Base-by-base conservation (phyloP, 208 protist genomes). In the Leishmania turanica region DNA sequence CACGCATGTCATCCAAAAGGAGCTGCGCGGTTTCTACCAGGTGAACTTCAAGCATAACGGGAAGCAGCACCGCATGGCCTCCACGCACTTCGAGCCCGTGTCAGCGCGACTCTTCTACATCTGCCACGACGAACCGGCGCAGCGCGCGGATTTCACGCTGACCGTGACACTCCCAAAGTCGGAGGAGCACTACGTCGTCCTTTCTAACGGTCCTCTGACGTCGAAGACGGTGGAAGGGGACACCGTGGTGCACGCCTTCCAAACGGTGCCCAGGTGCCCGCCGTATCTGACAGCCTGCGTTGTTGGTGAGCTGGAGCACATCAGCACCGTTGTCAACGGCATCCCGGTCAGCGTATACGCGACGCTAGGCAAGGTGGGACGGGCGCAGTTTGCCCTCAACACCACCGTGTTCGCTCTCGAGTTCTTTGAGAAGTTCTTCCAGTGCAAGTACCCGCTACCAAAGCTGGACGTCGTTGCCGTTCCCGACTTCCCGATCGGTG, bases 401-500 rank as follows among this genome's bases (percentile, higher is more conserved):
- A 91, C 85, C 13, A 91, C 90, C 27, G 79, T 81, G 3, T 93
- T 96, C 80, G 84, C 95, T 15, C 77, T 99, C 34, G 78, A 94
- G 56, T 96, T 89, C 74, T 98, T 97, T 80, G 92, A 96, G 69
- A 84, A 93, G 40, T 97, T 98, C 71, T 99, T 99, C 82, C 88
- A 89, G 68, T 88, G 94, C 73, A 89, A 88, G 49, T 99, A 97
- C 85, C 98, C 98, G 13, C 90, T 99, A 34, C 92, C 98, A 21
- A 99, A 99, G 89, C 87, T 99, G 37, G 99, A 99, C 87, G 78
- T 99, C n/a, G 90, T 99, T 19, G 98, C 98, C 11, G 95, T 99
- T 68, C 96, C 98, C 9, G 96, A 99, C 79, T 99, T 99, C 84
- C 91, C 91, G 3, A 94, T 97, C 54, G 99, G 99, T 74, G 99